Evolutionary conservation across 2,329 filamentous ascomycete genomes (phyloP).

Genomic region (Phialophora tarda): DNA sequence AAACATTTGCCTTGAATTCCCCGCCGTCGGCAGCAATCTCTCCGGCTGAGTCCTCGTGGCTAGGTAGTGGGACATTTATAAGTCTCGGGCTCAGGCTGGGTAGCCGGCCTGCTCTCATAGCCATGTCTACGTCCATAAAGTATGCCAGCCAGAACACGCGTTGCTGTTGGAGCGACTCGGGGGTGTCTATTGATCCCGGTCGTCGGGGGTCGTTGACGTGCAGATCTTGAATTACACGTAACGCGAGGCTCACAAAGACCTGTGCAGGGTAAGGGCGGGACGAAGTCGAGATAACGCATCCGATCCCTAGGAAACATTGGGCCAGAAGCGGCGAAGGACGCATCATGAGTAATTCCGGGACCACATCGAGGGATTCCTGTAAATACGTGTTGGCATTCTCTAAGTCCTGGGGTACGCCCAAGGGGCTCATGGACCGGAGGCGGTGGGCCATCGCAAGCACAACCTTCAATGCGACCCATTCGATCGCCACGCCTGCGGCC

Average conservation of each 20-base stretch:
- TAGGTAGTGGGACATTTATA: slow-evolving; percentile 94
- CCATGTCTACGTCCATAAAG: slow-evolving; percentile 68
- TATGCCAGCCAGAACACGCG: slow-evolving; percentile 78
- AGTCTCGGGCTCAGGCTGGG: slow-evolving; percentile 43
- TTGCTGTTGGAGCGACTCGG: slow-evolving; percentile 88
- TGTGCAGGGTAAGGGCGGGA: slow-evolving; percentile 94
- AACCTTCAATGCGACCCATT: slow-evolving; percentile 96
- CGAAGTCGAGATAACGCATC: slow-evolving; percentile 91
- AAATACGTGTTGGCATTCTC: slow-evolving; percentile 92
- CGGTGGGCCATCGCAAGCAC: slow-evolving; percentile 88
- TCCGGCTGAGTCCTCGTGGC: slow-evolving; percentile 85
- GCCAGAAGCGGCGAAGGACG: slow-evolving; percentile 94
- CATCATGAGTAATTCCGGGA: slow-evolving; percentile 88
- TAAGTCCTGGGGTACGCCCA: slow-evolving; percentile 87
- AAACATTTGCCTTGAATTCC: slow-evolving; percentile 90
- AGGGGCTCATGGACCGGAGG: slow-evolving; percentile 92
- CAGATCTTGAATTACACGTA: slow-evolving; percentile 67
- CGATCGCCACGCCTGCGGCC: slow-evolving; percentile 90
- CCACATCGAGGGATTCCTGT: slow-evolving; percentile 94
- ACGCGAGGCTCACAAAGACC: slow-evolving; percentile 85
- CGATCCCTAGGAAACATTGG: slow-evolving; percentile 91
- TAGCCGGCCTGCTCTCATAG: slow-evolving; percentile 22
- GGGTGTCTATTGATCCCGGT: slow-evolving; percentile 83
- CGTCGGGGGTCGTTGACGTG: slow-evolving; percentile 19
- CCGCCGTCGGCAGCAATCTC: slow-evolving; percentile 88